A percentile compares a stretch with the other conserved stretches of the same genome.
Evolutionary conservation across 768 basidiomycete species (phyloP).

Genomic region (Boletus insuetus): DNA sequence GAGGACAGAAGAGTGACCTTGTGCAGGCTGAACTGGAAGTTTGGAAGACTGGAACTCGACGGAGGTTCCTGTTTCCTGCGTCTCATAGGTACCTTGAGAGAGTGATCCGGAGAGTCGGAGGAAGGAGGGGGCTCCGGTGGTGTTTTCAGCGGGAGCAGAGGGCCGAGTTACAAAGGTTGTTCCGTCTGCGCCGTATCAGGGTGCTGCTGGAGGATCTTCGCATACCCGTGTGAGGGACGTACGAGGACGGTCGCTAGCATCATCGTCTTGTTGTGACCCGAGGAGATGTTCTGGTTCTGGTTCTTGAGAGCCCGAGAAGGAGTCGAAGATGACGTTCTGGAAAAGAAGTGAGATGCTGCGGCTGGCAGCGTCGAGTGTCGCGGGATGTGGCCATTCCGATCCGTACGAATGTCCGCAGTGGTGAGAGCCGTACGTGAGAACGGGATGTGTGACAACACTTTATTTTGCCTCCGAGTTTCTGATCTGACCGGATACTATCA

Average conservation of each 20-base stretch:
- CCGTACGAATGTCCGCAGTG: constrained; percentile 32
- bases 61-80: constrained; percentile 46
- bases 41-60: constrained; percentile 68
- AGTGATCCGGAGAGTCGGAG: constrained; percentile 29
- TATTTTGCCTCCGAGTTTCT: no score
- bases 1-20: constrained; percentile 49
- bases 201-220: no score
- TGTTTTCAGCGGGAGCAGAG: constrained; percentile 37
- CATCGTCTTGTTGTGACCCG: constrained; percentile 18
- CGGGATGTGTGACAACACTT: no score
- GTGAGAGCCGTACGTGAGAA: no score
- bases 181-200: constrained; percentile 31
- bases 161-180: constrained; percentile 60
- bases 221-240: constrained; percentile 12
- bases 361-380: constrained; percentile 64
- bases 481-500: no score
- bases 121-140: constrained; percentile 22
- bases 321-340: constrained; percentile 67
- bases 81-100: constrained; percentile 32
- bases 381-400: constrained; percentile 37
- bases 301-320: constrained; percentile 33
- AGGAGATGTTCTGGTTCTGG: not conserved
- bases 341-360: constrained; percentile 67
- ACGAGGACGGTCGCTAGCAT: constrained; percentile 7
- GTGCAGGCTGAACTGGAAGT: constrained; percentile 74